Base-by-base conservation (phyloP, 2,329 filamentous ascomycete species). In the Claviceps sorghi region DNA sequence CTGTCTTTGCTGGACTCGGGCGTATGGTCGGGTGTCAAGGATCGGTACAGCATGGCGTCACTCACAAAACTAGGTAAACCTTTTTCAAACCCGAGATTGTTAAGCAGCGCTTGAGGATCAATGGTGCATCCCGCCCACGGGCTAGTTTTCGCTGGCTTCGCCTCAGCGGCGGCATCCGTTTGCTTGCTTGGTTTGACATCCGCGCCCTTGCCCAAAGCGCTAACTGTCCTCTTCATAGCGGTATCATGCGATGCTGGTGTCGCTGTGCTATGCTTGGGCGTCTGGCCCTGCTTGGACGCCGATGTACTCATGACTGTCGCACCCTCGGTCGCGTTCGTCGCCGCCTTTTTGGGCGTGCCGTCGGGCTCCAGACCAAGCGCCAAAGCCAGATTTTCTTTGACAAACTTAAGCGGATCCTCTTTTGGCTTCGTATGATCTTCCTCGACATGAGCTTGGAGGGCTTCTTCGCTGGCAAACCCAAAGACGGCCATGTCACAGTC, bases 1-100 rank as follows among this genome's bases (percentile, higher is more conserved):
- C 74, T 75, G 53, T 83, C 79, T 62, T 82, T 80, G 63, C 72
- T 78, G 2, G 79, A 83, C 57, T 82, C 80, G 0, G 80, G 80
- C 8, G 80, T 83, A 60, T 83, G 78, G 54, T 81, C 79, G 0
- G 79, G 79, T 26, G 79, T 79, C 53, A 76, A 66, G 1, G 75
- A 72, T 21, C 74, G 73, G 58, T 79, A 80, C 9, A 76, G 66
- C 51, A 65, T 70, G 61, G 76, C 72, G 55, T 82, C 76, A 13
- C 71, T 70, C 52, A 79, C 73, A 2, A 75, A 69, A 19, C 73
- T 78, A 52, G 58, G 62, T 48, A 67, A 55, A 15, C 67, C 61
- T 42, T 60, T 62, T 43, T 67, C 65, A 21, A 66, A 60, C 0
- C 65, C 66, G 8, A 69, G 58, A 49, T 65, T 65, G 52, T 57